Evolutionary conservation across 805 yeast species (phyloP).

Genomic region (Metschnikowia colocasiae): DNA sequence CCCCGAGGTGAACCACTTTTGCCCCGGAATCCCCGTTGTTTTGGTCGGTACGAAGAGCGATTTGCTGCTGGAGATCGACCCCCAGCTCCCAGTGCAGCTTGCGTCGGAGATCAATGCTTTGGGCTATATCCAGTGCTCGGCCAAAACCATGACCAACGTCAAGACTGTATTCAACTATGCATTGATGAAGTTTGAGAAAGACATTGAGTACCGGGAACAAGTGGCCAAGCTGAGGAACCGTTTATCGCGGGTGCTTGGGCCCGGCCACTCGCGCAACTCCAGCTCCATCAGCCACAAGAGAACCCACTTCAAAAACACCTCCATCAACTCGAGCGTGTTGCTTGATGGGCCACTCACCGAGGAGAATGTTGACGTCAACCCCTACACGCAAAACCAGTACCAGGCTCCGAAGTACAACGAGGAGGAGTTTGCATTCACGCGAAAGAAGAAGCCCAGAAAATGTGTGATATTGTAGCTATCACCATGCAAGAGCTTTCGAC

Average conservation of each 20-base stretch:
- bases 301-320: slow-evolving; percentile 37
- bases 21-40: slow-evolving; percentile 73
- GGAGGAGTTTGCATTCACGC: slow-evolving; percentile 42
- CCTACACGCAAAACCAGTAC: slow-evolving; percentile 28
- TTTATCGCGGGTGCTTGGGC: slow-evolving; percentile 27
- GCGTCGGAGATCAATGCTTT: slow-evolving; percentile 64
- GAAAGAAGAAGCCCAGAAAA: slow-evolving; percentile 28
- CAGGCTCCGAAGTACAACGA: slow-evolving; percentile 28
- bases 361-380: slow-evolving; percentile 31
- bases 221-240: slow-evolving; percentile 35
- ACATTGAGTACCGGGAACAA: slow-evolving; percentile 34
- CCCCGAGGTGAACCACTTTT: slow-evolving; percentile 80
- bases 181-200: slow-evolving; percentile 40
- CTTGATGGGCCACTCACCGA: slow-evolving; percentile 41
- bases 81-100: slow-evolving; percentile 48
- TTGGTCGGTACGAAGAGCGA: slow-evolving; percentile 85
- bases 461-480: slow-evolving; percentile 31
- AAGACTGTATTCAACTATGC: slow-evolving; percentile 65
- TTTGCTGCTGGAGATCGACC: slow-evolving; percentile 36
- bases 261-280: slow-evolving; percentile 20
- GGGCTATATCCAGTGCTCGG: slow-evolving; percentile 76
- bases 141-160: slow-evolving; percentile 65
- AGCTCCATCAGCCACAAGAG: slow-evolving; percentile 21
- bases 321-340: slow-evolving; percentile 35
- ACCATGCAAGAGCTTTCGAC: background rate